phyloP scores from a whole-genome alignment of 2,329 filamentous ascomycete genomes.

The Neurospora sp. region DNA sequence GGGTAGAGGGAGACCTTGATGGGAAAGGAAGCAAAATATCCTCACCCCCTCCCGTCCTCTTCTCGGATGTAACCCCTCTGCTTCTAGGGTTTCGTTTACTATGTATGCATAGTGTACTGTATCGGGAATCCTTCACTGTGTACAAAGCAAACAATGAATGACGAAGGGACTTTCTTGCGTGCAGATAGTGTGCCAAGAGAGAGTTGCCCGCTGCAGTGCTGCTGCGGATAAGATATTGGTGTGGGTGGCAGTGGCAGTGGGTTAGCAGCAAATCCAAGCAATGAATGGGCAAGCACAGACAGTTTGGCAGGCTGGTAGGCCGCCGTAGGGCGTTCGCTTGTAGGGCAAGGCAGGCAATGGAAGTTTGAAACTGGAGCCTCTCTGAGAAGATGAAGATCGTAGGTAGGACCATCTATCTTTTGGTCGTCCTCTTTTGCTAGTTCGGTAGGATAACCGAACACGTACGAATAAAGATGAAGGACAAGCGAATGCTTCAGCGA shows the following conservation, averaged over 20 bases:
- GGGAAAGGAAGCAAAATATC: background rate
- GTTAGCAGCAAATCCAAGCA: background rate
- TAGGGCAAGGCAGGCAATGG: background rate
- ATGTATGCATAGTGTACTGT: background rate
- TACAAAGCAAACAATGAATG: background rate
- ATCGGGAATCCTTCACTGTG: background rate
- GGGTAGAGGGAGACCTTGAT: background rate
- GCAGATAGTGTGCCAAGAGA: background rate
- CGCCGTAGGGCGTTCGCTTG: background rate
- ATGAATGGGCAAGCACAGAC: background rate
- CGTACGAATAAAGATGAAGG: background rate
- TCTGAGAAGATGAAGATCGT: background rate
- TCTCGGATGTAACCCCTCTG: background rate
- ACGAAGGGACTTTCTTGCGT: background rate
- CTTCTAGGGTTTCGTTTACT: background rate
- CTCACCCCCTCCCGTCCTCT: background rate
- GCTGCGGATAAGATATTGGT: background rate
- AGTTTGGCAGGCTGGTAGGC: background rate
- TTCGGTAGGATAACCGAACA: background rate
- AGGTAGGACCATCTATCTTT: background rate
- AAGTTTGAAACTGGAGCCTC: background rate
- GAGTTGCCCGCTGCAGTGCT: background rate
- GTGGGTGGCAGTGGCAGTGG: background rate
- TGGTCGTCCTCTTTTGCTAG: background rate
- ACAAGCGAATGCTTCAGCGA: background rate